phyloP scores from a whole-genome alignment of 768 basidiomycete genomes.

The Hypholoma fasciculare region DNA sequence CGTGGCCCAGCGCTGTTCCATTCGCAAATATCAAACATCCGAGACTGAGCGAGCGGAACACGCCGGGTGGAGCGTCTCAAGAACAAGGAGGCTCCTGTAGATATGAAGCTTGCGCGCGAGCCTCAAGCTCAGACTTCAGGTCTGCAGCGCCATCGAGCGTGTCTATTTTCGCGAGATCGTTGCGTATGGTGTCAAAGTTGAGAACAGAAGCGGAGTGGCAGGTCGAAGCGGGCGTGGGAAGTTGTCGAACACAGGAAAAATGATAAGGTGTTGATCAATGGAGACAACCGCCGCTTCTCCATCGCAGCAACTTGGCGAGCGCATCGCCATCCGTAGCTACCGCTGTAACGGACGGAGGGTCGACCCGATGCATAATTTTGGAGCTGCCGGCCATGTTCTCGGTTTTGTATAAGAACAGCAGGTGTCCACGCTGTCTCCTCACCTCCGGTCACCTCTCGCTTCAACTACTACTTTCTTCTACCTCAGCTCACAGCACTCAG shows the following conservation, averaged over 20 bases:
- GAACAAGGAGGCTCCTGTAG: neutral
- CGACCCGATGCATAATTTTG: slow-evolving; percentile 2
- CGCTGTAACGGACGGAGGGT: slow-evolving; percentile 1
- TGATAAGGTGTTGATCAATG: neutral
- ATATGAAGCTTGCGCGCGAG: neutral
- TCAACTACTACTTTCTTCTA: slow-evolving; percentile 2
- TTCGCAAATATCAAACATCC: neutral
- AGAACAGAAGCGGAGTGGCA: neutral
- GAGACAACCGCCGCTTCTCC: slow-evolving; percentile 1
- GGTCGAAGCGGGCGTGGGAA: neutral
- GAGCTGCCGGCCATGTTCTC: slow-evolving; percentile 6
- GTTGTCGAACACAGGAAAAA: neutral
- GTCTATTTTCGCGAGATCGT: neutral
- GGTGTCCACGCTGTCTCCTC: slow-evolving; percentile 7
- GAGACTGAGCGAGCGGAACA: neutral
- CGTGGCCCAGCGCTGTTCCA: neutral
- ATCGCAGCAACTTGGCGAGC: neutral
- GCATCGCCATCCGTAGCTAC: slow-evolving; percentile 14
- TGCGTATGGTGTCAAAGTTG: neutral
- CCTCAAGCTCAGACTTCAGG: neutral
- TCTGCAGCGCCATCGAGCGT: neutral
- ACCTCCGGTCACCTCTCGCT: slow-evolving; percentile 20
- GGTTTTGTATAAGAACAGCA: slow-evolving; percentile 16
- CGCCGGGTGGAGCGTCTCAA: neutral
- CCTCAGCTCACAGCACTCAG: neutral